Evolutionary conservation across 495 filamentous ascomycete species (phyloP).

Genomic region (Pseudomonodictys pantanalensis): DNA sequence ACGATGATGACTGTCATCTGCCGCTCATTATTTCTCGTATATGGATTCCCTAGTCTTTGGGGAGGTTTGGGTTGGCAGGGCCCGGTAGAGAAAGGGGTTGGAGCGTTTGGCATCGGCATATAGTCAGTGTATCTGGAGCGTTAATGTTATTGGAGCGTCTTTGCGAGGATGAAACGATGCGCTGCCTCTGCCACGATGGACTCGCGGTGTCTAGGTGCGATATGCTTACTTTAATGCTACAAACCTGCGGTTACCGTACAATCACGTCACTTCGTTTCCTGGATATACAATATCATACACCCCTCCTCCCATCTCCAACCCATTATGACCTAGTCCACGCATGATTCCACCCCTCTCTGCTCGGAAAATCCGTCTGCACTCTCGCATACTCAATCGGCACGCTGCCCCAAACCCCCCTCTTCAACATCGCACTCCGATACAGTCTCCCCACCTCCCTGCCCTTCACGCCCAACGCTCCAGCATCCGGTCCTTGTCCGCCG

Average conservation of each 20-base stretch:
- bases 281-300: slow-evolving; percentile 2
- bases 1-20: slow-evolving; percentile 23
- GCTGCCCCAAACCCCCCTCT: slow-evolving; percentile 69
- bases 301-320: neutral
- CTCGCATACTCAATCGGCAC: slow-evolving; percentile 88
- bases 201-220: no score
- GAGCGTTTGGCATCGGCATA: neutral
- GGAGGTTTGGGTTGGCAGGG: neutral
- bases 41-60: slow-evolving; percentile 2
- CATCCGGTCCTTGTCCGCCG: slow-evolving; percentile 26
- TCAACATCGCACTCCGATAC: slow-evolving; percentile 80
- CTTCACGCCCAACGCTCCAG: slow-evolving; percentile 48
- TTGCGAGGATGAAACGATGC: no score
- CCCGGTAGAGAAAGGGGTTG: neutral
- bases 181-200: no score
- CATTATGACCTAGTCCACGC: slow-evolving; percentile 49
- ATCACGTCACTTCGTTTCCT: neutral
- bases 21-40: slow-evolving; percentile 22
- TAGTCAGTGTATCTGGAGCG: slow-evolving; percentile 9
- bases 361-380: slow-evolving; percentile 74
- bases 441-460: slow-evolving; percentile 67
- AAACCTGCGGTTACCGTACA: no score
- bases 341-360: slow-evolving; percentile 74
- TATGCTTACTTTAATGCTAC: no score
- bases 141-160: slow-evolving; percentile 12